Conservation (phyloP, 1,139 yeast species). For the Petasospora fabianii region DNA sequence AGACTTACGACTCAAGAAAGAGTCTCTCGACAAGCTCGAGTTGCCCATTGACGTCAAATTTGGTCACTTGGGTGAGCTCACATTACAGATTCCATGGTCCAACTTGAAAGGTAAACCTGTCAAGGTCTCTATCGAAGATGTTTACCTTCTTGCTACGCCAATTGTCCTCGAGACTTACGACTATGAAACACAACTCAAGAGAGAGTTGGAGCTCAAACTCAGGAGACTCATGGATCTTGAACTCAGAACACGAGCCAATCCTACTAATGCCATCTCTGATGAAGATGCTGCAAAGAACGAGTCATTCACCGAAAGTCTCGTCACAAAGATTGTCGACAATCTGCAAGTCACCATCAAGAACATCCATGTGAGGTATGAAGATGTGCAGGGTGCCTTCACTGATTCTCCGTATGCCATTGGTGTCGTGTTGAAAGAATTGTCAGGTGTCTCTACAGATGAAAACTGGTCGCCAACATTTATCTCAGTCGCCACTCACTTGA, state of each 20-base stretch:
- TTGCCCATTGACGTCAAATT: constrained; percentile 86
- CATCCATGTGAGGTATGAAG: constrained; percentile 91
- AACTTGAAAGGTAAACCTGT: constrained; percentile 92
- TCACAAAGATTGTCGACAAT: constrained; percentile 89
- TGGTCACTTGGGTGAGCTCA: constrained; percentile 87
- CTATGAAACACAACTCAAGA: constrained; percentile 59
- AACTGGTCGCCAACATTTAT: constrained; percentile 86
- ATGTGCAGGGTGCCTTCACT: constrained; percentile 53
- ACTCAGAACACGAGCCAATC: constrained; percentile 44
- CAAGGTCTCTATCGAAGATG: constrained; percentile 83
- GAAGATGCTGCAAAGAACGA: constrained; percentile 57
- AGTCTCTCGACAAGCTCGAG: constrained; percentile 78
- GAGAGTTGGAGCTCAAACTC: constrained; percentile 64
- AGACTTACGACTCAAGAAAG: constrained; percentile 65
- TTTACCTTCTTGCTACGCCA: constrained; percentile 79
- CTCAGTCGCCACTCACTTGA: constrained; percentile 59
- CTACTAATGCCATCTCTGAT: constrained; percentile 34
- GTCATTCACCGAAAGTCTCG: constrained; percentile 79
- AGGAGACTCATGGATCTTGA: constrained; percentile 71
- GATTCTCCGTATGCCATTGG: constrained; percentile 82
- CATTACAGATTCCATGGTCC: constrained; percentile 95
- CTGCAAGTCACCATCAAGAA: constrained; percentile 89
- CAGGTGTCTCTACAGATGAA: constrained; percentile 87
- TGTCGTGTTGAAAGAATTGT: constrained; percentile 73
- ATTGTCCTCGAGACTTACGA: constrained; percentile 52